Base-by-base conservation (phyloP, 768 basidiomycete species). In the Hemileccinum impolitum region DNA sequence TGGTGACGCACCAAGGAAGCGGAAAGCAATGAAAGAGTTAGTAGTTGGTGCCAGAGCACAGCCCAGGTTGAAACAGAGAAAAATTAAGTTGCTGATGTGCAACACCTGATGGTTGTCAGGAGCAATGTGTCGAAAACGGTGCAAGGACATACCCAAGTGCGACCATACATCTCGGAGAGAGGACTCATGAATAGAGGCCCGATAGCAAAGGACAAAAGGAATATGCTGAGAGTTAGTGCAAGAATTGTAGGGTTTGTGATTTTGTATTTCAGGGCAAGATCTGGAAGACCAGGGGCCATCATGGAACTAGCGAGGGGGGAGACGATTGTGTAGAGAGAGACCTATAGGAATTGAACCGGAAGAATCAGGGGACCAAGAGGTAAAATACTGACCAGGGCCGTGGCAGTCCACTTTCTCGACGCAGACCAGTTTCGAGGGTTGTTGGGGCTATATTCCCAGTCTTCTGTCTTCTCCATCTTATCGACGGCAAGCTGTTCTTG, bases 361-460 rank as follows among this genome's bases (percentile, higher is more conserved):
- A 15, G 13, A 17, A n/a, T 25, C 9, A 69, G 69, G 36, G 57
- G 5, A 61, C 19, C 70, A 51, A 23, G 73, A 69, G 5, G 70
- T 67, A 52, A 75, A n/a, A 75, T 17, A 71, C 80, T 40, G 47
- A 87, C 86, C n/a, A 85, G 70, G 15, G 61, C 53, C 11, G 57
- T 48, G 11, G 77, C 68, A 17, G 71, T 68, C 87, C 86, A 88
- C 62, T 87, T 88, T 59, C 67, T 78, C 19, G 63, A 46, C 1
- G 54, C 52, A 3, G 77, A 57, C 87, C 85, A 89, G 58, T 87
- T 88, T n/a, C 83, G 71, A 1, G 87, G 78, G 61, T 89, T 87
- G 12, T 67, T 67, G 9, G 78, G 76, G 54, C 80, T 80, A 54
- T 72, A 61, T 38, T 75, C 73, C 86, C 86, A 88, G 46, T 76